phyloP scores from a whole-genome alignment of 805 yeast genomes.

The Groenewaldozyma salmanticensis region DNA sequence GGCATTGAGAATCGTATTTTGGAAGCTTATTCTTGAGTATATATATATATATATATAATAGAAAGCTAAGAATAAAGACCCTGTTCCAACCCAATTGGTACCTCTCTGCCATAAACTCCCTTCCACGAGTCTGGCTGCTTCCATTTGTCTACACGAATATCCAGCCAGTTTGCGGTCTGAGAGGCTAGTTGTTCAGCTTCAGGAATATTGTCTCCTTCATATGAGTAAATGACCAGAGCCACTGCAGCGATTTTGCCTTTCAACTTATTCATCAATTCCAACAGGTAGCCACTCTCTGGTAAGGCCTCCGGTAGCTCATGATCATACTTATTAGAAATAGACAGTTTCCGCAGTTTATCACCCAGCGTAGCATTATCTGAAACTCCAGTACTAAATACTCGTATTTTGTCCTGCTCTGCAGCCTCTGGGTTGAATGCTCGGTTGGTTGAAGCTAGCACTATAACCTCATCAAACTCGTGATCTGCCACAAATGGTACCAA shows the following conservation, averaged over 20 bases:
- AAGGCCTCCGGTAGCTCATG: conserved; percentile 8
- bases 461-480: conserved; percentile 34
- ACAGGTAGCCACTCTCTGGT: conserved; percentile 7
- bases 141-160: conserved; percentile 26
- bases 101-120: conserved; percentile 71
- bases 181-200: conserved; percentile 54
- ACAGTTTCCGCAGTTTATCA: conserved; percentile 7
- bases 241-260: neutral
- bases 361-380: conserved; percentile 9
- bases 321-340: neutral
- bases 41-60: neutral
- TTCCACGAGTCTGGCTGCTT: conserved; percentile 68
- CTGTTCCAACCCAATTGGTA: conserved; percentile 61
- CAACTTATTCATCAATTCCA: neutral
- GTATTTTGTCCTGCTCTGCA: neutral
- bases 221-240: conserved; percentile 46
- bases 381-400: conserved; percentile 5
- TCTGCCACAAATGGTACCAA: conserved; percentile 39
- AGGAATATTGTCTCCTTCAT: conserved; percentile 80
- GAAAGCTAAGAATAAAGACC: conserved; percentile 55
- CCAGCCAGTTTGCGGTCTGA: conserved; percentile 26
- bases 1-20: conserved; percentile 50
- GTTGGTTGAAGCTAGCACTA: conserved; percentile 65
- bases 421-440: conserved; percentile 33
- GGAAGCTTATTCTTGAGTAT: conserved; percentile 3